These are phyloP conservation scores for Salix purpurea DNA, from an alignment of 345 rosid genomes.

Conservation along the genomic window DNA sequence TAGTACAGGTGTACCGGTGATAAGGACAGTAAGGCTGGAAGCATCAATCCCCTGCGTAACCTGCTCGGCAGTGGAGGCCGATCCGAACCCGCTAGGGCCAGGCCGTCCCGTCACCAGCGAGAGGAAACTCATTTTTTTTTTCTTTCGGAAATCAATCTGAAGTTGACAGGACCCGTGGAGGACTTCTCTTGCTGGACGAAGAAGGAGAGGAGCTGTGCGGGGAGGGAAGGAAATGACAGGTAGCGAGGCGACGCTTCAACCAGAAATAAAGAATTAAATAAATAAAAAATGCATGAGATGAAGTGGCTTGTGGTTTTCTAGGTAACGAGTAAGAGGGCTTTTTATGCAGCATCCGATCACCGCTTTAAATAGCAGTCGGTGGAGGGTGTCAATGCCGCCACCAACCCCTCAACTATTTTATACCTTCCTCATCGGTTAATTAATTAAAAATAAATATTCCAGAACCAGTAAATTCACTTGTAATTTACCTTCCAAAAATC, in stretches of 20 bases:
- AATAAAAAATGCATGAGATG: background rate
- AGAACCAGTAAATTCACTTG: no score
- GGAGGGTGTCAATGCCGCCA: conserved; percentile 8
- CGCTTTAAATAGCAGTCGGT: conserved; percentile 9
- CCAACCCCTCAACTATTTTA: background rate
- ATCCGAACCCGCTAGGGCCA: conserved; percentile 89
- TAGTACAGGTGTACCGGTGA: conserved; percentile 82
- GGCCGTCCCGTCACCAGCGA: conserved; percentile 57
- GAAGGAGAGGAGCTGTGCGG: background rate
- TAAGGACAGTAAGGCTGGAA: conserved; percentile 53
- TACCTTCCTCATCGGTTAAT: background rate
- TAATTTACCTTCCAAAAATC: no score
- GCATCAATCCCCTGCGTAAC: conserved; percentile 73
- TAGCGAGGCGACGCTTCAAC: no score
- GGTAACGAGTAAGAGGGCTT: background rate
- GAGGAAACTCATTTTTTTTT: conserved; percentile 38
- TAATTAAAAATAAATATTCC: no score
- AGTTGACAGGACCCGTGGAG: no score
- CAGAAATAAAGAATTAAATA: no score
- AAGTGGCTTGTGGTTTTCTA: background rate
- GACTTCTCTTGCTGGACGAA: background rate
- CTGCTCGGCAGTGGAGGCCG: conserved; percentile 75
- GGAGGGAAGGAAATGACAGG: no score
- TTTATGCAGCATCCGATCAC: no score
- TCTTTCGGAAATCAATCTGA: background rate